Evolutionary conservation across 176 grass and related monocot genomes (phyloP).

Genomic region (Areca catechu): DNA sequence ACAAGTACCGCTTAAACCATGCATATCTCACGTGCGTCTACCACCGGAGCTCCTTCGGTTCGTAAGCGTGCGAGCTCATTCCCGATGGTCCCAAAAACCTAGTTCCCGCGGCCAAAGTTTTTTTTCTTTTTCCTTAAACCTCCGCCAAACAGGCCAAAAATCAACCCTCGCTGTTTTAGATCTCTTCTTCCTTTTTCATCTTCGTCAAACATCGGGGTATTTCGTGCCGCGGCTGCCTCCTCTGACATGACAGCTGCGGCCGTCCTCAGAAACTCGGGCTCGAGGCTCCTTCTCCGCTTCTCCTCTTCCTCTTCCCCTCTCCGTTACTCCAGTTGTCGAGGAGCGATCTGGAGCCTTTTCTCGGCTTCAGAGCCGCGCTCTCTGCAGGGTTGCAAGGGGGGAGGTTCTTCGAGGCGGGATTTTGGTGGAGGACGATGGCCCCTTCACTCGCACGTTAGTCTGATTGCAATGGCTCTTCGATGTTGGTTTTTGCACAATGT

Average conservation of each 20-base stretch:
- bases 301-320: conserved; percentile 1
- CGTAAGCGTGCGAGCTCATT: no score
- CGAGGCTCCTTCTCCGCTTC: conserved; percentile 25
- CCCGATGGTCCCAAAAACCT: no score
- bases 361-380: conserved; percentile 20
- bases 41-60: no score
- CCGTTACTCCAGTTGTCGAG: conserved; percentile 20
- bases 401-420: conserved; percentile 2
- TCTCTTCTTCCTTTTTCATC: neutral
- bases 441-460: conserved; percentile 88
- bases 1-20: no score
- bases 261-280: conserved; percentile 30
- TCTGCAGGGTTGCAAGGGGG: neutral
- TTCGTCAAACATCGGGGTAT: neutral
- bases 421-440: conserved; percentile 66
- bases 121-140: no score
- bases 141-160: no score
- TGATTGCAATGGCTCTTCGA: neutral
- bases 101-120: no score
- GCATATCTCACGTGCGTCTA: no score
- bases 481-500: neutral
- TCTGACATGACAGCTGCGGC: conserved; percentile 44
- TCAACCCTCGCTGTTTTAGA: no score
- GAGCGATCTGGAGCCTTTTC: conserved; percentile 17
- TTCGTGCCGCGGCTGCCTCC: neutral